These are phyloP conservation scores for Coffea canephora DNA, from an alignment of 257 asterid genomes.

Conservation along the genomic window DNA sequence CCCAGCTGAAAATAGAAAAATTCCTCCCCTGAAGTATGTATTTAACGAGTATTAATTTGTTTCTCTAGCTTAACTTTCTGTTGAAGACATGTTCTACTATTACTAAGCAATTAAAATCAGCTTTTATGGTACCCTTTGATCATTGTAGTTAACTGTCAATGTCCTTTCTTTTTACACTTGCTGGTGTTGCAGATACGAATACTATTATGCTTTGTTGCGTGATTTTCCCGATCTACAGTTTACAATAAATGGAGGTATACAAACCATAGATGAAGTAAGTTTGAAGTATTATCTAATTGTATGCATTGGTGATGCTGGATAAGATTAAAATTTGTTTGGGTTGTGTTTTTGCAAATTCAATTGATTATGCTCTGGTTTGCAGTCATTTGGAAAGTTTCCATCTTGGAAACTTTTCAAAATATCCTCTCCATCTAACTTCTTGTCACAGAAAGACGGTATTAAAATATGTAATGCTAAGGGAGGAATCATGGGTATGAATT, in stretches of 20 bases:
- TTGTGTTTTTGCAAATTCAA: neutral
- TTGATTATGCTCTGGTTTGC: neutral
- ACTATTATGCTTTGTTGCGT: conserved; percentile 89
- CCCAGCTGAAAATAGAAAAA: conserved; percentile 87
- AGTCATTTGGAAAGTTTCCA: neutral
- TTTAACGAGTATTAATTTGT: conserved; percentile 5
- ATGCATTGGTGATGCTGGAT: neutral
- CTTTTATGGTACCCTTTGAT: conserved; percentile 13
- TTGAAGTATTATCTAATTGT: neutral
- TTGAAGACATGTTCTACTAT: neutral
- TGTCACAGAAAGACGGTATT: too few relatives aligned
- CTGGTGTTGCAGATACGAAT: conserved; percentile 67
- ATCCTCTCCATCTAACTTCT: too few relatives aligned
- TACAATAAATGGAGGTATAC: conserved; percentile 95
- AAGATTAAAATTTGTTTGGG: neutral
- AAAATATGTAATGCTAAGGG: too few relatives aligned
- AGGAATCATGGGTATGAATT: too few relatives aligned
- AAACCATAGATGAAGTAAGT: conserved; percentile 74
- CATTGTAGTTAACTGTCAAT: neutral
- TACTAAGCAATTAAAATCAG: neutral
- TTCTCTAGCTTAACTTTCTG: neutral
- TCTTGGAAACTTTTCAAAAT: neutral
- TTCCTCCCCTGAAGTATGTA: conserved; percentile 85
- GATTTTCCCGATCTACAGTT: conserved; percentile 92
- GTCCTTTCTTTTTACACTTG: neutral